Percentiles rank a stretch among this genome's conserved stretches.
These are phyloP conservation scores for Phytophthora europaea DNA, from an alignment of 352 stramenopile species.

Conservation along the genomic window DNA sequence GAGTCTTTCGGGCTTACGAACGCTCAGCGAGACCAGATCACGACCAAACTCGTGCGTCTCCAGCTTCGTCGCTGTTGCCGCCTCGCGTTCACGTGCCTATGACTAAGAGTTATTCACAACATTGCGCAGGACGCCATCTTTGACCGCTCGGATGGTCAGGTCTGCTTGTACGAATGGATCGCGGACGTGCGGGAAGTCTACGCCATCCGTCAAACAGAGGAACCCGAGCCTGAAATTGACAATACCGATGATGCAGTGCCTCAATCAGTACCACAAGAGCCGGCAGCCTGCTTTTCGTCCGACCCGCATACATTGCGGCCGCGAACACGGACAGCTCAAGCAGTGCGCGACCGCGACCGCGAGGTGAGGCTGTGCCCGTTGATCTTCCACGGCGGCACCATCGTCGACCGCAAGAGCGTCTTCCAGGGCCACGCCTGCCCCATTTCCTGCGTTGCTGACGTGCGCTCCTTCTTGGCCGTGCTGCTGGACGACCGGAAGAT, in stretches of 20 bases:
- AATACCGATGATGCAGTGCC: not conserved
- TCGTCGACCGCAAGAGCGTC: conserved; percentile 79
- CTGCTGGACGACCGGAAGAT: conserved; percentile 81
- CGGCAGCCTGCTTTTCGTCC: conserved; percentile 34
- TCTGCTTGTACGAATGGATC: conserved; percentile 85
- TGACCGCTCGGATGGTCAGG: conserved; percentile 60
- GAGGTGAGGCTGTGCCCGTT: conserved; percentile 37
- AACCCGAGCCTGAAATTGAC: not conserved
- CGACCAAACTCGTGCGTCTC: conserved; percentile 52
- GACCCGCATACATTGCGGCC: conserved; percentile 62
- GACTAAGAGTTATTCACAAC: not conserved
- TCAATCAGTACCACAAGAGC: not conserved
- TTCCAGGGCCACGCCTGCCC: conserved; percentile 38
- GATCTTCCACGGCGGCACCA: conserved; percentile 52
- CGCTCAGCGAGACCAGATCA: conserved; percentile 58
- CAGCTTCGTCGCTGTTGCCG: not conserved
- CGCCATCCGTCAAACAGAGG: conserved; percentile 29
- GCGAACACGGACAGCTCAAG: conserved; percentile 54
- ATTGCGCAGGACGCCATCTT: conserved; percentile 51
- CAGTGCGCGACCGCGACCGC: conserved; percentile 49
- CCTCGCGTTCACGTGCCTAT: not conserved
- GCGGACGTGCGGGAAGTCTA: conserved; percentile 73
- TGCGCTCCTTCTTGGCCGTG: conserved; percentile 68
- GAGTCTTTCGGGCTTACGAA: conserved; percentile 77
- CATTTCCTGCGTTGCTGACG: conserved; percentile 51